These are phyloP conservation scores for Aschersonia sp. DNA, from an alignment of 2,329 filamentous ascomycete species.

Conservation along the genomic window DNA sequence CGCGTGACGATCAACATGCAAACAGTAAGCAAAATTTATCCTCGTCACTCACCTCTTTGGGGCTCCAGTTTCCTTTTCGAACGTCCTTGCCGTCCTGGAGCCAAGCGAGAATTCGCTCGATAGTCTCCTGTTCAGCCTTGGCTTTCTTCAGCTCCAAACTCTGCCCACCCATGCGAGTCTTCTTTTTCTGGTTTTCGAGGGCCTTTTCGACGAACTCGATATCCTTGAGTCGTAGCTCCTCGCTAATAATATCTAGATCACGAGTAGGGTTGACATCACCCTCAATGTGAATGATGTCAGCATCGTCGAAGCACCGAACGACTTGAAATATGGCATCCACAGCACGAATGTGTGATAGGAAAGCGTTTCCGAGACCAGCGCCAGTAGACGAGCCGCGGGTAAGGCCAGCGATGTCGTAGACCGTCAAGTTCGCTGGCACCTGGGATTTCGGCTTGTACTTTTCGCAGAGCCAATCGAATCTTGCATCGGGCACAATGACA, in stretches of 20 bases:
- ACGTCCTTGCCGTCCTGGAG: constrained; percentile 86
- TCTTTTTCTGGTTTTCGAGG: constrained; percentile 81
- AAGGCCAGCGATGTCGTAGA: constrained; percentile 97
- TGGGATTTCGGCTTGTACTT: constrained; percentile 97
- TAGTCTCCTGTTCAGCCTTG: constrained; percentile 83
- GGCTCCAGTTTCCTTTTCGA: constrained; percentile 74
- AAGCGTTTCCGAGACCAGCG: constrained; percentile 92
- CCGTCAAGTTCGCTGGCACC: constrained; percentile 94
- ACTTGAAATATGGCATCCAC: constrained; percentile 98
- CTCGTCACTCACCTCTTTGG: constrained; percentile 73
- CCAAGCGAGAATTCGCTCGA: constrained; percentile 76
- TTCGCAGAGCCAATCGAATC: constrained; percentile 88
- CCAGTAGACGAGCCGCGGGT: constrained; percentile 93
- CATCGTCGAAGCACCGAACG: constrained; percentile 94
- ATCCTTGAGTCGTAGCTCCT: constrained; percentile 94
- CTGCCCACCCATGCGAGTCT: constrained; percentile 87
- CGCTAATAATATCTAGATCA: constrained; percentile 91
- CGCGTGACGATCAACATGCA: constrained; percentile 1
- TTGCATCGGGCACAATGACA: constrained; percentile 89
- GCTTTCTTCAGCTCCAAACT: constrained; percentile 96
- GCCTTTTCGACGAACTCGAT: constrained; percentile 98
- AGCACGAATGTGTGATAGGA: constrained; percentile 96
- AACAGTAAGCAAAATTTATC: constrained; percentile 9
- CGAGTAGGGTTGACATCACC: constrained; percentile 92
- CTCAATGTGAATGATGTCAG: constrained; percentile 98